Evolutionary conservation across 495 filamentous ascomycete genomes (phyloP), one percentile per base, ranked within the genome.

Genomic region (Massariosphaeria phaeospora): DNA sequence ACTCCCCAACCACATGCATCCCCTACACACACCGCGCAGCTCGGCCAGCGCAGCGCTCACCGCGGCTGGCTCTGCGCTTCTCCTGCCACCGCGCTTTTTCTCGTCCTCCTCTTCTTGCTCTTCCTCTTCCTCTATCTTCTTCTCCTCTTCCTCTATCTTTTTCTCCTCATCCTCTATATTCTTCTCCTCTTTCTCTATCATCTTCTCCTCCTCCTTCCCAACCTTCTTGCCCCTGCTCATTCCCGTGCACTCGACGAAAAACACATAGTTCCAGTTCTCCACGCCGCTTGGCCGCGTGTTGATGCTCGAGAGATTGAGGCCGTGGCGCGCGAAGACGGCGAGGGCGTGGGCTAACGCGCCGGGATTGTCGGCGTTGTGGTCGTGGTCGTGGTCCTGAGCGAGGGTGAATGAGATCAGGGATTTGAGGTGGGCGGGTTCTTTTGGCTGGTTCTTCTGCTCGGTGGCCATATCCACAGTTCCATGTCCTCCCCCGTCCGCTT

Each of bases 201-300:
- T 58, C 8, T 76, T 77, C n/a, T 56, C 47, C 47, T 76, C 73
- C 0, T 49, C 81, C 45, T 70, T 67, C 24, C 76, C 76, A 23
- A 72, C 67, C 23, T 73, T 73, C 40, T 78, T 79, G 34, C 20
- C 38, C 18, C 36, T 39, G 38, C 74, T 67, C 29, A 66, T 54
- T 4, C 84, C 83, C 66, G 86, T 78, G 66, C 95, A 89, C 73
- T 97, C 93, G 18, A 96, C 84, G 69, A 98, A 85, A 70, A 97
- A 96, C 23, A 95, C 78, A 71, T 98, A 98, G 65, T 91, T 82
- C 84, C 95, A 97, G 25, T 84, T 79, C 48, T 71, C 70, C 36
- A 78, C 72, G 56, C 86, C 75, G 62, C 85, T 91, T 12, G 93
- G 93, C 58, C 94, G 71, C 52, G 86, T 86, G 57, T 85, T 89